Evolutionary conservation across 768 basidiomycete species (phyloP), one percentile per base, ranked within the genome.

Genomic region (Leccinum ochraceum): DNA sequence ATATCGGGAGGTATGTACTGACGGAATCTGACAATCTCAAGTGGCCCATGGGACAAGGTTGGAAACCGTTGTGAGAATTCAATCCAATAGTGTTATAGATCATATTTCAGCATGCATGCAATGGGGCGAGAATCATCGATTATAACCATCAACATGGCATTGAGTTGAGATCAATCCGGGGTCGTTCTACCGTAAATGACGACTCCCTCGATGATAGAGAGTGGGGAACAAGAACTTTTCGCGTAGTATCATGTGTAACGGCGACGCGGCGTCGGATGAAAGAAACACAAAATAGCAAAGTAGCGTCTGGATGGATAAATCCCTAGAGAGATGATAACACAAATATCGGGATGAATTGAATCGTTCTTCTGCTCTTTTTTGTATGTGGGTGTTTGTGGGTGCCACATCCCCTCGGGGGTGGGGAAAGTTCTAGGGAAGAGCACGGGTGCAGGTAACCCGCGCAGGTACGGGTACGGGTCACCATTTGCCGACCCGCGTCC

Each of bases 41-140:
- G 69, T 86, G 81, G 82, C 86, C 85, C 7, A 79, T 77, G 61
- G 82, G 80, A 2, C 80, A 86, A 24, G 85, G 84, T 3, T 84
- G 84, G 83, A 77, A 66, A 61, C 78, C 76, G 46, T 71, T 86
- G 59, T 73, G 42, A 44, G 42, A n/a, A 44, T 44, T 20, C 42
- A 20, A 42, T 42, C 39, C 39, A 42, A n/a, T 42, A 44, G n/a
- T 44, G 11, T 44, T 44, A 20, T 20, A 44, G 20, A 44, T 24
- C 42, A 44, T 20, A 44, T 44, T 11, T 44, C 42, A n/a, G 42
- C 42, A 44, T 44, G 5, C 42, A 44, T 44, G n/a, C 42, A 44
- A 44, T 44, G 42, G 42, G n/a, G 17, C n/a, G 42, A 20, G n/a
- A 44, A 44, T 20, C n/a, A 44, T 20, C 37, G 16, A 39, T 39